Evolutionary conservation across 768 basidiomycete species (phyloP).

Genomic region (Tephrocybe sp.): DNA sequence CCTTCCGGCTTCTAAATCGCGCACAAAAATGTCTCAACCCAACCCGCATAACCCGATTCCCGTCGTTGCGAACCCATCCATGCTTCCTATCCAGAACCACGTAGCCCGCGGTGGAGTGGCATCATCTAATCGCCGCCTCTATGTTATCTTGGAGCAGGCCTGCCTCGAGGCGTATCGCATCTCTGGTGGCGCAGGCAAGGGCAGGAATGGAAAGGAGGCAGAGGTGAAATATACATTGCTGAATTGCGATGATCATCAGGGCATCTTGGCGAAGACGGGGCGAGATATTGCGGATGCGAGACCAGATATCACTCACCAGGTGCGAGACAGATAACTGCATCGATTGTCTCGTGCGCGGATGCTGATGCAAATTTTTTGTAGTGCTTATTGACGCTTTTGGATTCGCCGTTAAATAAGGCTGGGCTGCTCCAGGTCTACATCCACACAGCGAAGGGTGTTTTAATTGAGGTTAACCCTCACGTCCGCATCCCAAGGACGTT

Average conservation of each 20-base stretch:
- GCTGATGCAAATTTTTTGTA: conserved; percentile 29
- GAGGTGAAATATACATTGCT: conserved; percentile 95
- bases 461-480: conserved; percentile 98
- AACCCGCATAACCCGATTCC: conserved; percentile 47
- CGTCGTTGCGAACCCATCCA: conserved; percentile 64
- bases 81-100: conserved; percentile 82
- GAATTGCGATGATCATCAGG: conserved; percentile 99
- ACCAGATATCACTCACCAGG: conserved; percentile 99
- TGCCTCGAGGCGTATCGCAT: conserved; percentile 95
- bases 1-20: conserved; percentile 53
- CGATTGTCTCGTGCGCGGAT: conserved; percentile 5
- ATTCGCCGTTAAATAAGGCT: conserved; percentile 97
- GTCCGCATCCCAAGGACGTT: conserved; percentile 98
- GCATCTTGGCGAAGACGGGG: conserved; percentile 95
- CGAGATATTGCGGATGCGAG: conserved; percentile 99
- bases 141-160: conserved; percentile 90
- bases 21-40: conserved; percentile 43
- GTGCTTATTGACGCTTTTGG: conserved; percentile 94
- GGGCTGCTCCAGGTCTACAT: conserved; percentile 97
- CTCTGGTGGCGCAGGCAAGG: conserved; percentile 57
- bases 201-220: conserved; percentile 56
- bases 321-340: conserved; percentile 30
- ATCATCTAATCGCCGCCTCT: conserved; percentile 66
- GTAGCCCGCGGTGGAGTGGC: conserved; percentile 59
- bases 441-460: conserved; percentile 92